Evolutionary conservation across 768 basidiomycete genomes (phyloP).

Genomic region (Melanogaster broomeanus): DNA sequence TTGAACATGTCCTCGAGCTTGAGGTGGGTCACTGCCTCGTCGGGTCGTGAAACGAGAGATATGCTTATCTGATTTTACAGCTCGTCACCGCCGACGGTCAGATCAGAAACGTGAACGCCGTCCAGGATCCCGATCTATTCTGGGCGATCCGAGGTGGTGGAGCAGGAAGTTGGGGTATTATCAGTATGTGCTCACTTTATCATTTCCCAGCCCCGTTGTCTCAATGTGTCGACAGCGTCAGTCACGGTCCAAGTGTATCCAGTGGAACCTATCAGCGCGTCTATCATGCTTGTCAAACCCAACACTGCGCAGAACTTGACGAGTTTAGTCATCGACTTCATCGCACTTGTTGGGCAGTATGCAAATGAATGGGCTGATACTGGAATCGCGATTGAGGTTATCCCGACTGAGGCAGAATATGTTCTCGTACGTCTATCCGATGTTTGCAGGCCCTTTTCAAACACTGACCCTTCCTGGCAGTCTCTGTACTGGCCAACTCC

Average conservation of each 20-base stretch:
- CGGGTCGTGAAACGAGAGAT: too few species aligned
- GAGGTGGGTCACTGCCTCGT: constrained; percentile 6
- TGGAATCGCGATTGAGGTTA: constrained; percentile 4
- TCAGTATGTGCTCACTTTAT: constrained; percentile 25
- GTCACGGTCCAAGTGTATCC: constrained; percentile 16
- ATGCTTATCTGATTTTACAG: not conserved
- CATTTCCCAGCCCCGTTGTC: not conserved
- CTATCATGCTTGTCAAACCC: constrained; percentile 8
- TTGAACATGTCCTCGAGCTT: constrained; percentile 48
- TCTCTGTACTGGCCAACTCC: constrained; percentile 9
- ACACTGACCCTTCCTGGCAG: not conserved
- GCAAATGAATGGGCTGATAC: constrained; percentile 10
- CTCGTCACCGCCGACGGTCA: constrained; percentile 45
- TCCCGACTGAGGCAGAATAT: constrained; percentile 3
- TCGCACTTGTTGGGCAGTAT: constrained; percentile 19
- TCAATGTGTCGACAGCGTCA: constrained; percentile 5
- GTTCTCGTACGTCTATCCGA: constrained; percentile 5
- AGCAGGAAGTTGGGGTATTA: constrained; percentile 49
- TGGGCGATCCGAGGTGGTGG: constrained; percentile 57
- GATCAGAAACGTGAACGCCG: constrained; percentile 39
- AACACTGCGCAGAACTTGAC: constrained; percentile 12
- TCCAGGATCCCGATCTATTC: constrained; percentile 46
- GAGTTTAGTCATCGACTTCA: constrained; percentile 11
- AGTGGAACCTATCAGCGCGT: constrained; percentile 6
- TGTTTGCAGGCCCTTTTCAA: not conserved